Percentiles rank a stretch among this genome's conserved stretches.
These are phyloP conservation scores for Spathaspora hagerdaliae DNA, from an alignment of 805 yeast genomes.

Conservation along the genomic window DNA sequence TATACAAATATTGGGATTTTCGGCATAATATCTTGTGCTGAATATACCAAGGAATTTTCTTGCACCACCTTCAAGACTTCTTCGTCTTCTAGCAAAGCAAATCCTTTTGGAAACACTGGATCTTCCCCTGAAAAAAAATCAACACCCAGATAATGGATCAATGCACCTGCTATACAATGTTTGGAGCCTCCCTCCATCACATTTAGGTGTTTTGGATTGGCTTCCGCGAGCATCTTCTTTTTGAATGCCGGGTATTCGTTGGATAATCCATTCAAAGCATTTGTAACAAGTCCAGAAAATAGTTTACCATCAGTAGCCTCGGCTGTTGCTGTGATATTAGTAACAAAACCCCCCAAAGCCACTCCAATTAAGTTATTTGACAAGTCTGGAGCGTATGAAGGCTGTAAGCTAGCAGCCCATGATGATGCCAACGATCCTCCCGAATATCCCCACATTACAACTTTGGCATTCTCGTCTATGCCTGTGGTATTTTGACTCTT, in stretches of 20 bases:
- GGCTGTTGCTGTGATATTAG: slow-evolving; percentile 28
- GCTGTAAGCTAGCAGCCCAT: slow-evolving; percentile 37
- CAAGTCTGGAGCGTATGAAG: slow-evolving; percentile 33
- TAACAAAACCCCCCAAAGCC: slow-evolving; percentile 35
- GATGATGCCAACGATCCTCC: slow-evolving; percentile 36
- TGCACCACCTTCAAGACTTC: slow-evolving; percentile 10
- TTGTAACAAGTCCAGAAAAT: slow-evolving; percentile 26
- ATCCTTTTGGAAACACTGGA: slow-evolving; percentile 12
- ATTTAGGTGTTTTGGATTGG: not conserved
- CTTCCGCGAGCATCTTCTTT: not conserved
- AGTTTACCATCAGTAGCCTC: slow-evolving; percentile 19
- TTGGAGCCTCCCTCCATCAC: slow-evolving; percentile 1
- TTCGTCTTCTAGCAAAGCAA: slow-evolving; percentile 10
- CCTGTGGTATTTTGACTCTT: slow-evolving; percentile 15
- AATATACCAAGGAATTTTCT: slow-evolving; percentile 19
- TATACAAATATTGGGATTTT: slow-evolving; percentile 17
- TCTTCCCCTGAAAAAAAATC: slow-evolving; percentile 11
- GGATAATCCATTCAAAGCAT: slow-evolving; percentile 27
- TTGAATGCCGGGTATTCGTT: slow-evolving; percentile 24
- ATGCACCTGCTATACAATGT: slow-evolving; percentile 2
- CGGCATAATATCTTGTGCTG: slow-evolving; percentile 11
- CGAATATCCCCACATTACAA: slow-evolving; percentile 33
- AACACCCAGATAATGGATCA: slow-evolving; percentile 6
- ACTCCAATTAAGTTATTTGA: slow-evolving; percentile 22
- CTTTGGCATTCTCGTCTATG: slow-evolving; percentile 13